Conservation (phyloP, 2,329 filamentous ascomycete genomes). For the Aspergillus phoenicis region DNA sequence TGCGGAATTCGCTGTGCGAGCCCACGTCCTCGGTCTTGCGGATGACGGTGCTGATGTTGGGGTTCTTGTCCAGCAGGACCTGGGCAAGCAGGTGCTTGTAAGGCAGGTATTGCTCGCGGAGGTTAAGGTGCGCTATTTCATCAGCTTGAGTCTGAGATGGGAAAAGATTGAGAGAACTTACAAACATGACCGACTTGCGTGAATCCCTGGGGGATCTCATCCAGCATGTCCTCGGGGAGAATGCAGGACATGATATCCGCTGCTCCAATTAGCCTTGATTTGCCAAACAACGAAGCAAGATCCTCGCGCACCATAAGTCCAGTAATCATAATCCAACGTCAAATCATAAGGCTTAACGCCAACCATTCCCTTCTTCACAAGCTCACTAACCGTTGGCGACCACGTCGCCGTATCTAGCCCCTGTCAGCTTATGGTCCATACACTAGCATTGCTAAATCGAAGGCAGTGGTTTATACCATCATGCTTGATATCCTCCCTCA, state of each 20-base stretch:
- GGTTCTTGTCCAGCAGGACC: conserved; percentile 88
- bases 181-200: conserved; percentile 85
- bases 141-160: conserved; percentile 13
- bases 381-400: conserved; percentile 69
- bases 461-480: conserved; percentile 40
- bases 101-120: conserved; percentile 77
- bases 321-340: conserved; percentile 78
- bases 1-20: conserved; percentile 80
- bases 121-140: conserved; percentile 77
- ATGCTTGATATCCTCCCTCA: conserved; percentile 41
- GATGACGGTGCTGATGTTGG: conserved; percentile 80
- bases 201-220: conserved; percentile 83
- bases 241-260: conserved; percentile 82
- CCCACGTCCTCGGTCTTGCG: conserved; percentile 94
- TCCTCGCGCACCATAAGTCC: conserved; percentile 69
- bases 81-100: conserved; percentile 86
- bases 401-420: conserved; percentile 70
- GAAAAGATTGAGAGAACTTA: conserved; percentile 43
- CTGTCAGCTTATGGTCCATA: not conserved
- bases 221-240: conserved; percentile 75
- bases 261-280: conserved; percentile 34
- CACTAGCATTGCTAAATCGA: too few relatives aligned
- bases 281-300: not conserved
- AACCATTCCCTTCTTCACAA: conserved; percentile 69
- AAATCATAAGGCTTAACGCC: conserved; percentile 75